These are phyloP conservation scores for Pseudocercospora vitis DNA, from an alignment of 2,329 filamentous ascomycete species.

Conservation along the genomic window DNA sequence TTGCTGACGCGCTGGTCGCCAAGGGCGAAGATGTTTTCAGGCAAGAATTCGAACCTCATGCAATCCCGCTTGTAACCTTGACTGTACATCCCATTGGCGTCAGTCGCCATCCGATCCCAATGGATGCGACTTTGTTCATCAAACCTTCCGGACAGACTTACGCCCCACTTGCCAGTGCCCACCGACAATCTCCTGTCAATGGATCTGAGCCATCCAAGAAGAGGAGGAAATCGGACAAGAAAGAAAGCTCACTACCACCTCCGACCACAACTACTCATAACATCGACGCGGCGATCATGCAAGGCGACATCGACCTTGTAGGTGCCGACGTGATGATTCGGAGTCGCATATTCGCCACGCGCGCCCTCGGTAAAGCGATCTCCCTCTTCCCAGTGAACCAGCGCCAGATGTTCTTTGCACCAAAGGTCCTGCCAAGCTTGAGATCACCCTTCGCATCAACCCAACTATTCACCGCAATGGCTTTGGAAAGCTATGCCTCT, in stretches of 20 bases:
- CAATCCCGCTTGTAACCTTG: constrained; percentile 79
- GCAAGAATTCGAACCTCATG: constrained; percentile 70
- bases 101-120: constrained; percentile 83
- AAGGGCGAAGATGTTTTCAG: constrained; percentile 65
- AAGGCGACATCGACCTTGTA: constrained; percentile 92
- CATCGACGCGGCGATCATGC: constrained; percentile 96
- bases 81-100: constrained; percentile 91
- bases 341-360: constrained; percentile 82
- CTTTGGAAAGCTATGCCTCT: constrained; percentile 81
- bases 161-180: constrained; percentile 50
- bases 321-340: constrained; percentile 84
- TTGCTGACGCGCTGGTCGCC: constrained; percentile 66
- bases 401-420: constrained; percentile 63
- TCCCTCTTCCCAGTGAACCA: constrained; percentile 66
- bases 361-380: constrained; percentile 82
- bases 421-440: constrained; percentile 65
- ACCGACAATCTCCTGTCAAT: constrained; percentile 47
- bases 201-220: constrained; percentile 69
- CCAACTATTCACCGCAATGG: constrained; percentile 77
- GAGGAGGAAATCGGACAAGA: constrained; percentile 80
- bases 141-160: constrained; percentile 90
- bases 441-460: constrained; percentile 77
- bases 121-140: constrained; percentile 86
- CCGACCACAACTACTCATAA: constrained; percentile 71
- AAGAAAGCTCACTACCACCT: constrained; percentile 62